phyloP scores from a whole-genome alignment of 106 monocot genomes.

The Dioscorea dumetorum region DNA sequence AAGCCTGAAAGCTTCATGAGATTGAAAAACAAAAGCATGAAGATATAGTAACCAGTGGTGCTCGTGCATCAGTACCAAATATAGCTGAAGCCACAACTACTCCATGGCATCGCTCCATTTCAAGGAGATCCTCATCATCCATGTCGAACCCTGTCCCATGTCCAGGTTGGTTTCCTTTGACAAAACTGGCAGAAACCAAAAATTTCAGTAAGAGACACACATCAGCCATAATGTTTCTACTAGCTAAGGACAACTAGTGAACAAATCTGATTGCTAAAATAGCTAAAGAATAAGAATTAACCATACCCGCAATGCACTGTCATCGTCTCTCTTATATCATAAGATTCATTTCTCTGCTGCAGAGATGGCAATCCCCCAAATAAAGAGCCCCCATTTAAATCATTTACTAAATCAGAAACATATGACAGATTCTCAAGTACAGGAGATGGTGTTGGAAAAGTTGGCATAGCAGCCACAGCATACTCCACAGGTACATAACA shows the following conservation, averaged over 20 bases:
- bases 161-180: slow-evolving; percentile 68
- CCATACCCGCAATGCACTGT: slow-evolving; percentile 80
- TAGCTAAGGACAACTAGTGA: too few species aligned
- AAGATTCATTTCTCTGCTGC: slow-evolving; percentile 50
- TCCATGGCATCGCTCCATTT: slow-evolving; percentile 86
- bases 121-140: slow-evolving; percentile 60
- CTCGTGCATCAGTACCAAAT: slow-evolving; percentile 47
- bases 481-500: slow-evolving; percentile 81
- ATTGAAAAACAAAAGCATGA: too few species aligned
- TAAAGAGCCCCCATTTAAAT: slow-evolving; percentile 37
- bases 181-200: slow-evolving; percentile 49
- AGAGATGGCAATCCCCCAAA: slow-evolving; percentile 71
- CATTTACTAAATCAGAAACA: slow-evolving; percentile 26
- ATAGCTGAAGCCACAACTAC: slow-evolving; percentile 93
- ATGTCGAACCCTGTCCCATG: slow-evolving; percentile 84
- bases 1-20: too few species aligned
- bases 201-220: neutral
- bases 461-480: slow-evolving; percentile 60
- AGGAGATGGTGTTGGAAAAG: slow-evolving; percentile 56
- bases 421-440: slow-evolving; percentile 57
- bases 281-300: slow-evolving; percentile 1
- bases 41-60: too few species aligned
- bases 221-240: neutral
- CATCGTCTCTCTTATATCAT: slow-evolving; percentile 62
- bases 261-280: neutral